Evolutionary conservation across 2,329 filamentous ascomycete genomes (phyloP).

Genomic region (Sporothrix protearum): DNA sequence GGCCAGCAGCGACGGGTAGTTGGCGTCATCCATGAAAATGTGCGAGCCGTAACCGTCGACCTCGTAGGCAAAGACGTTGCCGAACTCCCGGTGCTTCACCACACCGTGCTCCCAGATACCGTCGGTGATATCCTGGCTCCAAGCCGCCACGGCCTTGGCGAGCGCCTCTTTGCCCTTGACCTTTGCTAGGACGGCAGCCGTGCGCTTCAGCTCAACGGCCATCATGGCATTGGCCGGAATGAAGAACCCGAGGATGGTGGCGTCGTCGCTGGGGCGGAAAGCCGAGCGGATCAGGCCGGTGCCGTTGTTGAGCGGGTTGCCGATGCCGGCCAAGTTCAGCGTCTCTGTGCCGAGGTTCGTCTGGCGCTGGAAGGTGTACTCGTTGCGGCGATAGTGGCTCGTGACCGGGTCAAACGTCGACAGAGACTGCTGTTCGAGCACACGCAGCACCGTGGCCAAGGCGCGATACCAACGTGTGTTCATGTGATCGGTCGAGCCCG

Average conservation of each 20-base stretch:
- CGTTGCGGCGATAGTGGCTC: constrained; percentile 63
- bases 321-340: constrained; percentile 72
- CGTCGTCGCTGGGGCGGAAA: constrained; percentile 92
- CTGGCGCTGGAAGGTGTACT: constrained; percentile 80
- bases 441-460: constrained; percentile 66
- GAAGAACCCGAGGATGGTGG: constrained; percentile 89
- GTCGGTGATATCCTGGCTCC: constrained; percentile 62
- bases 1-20: constrained; percentile 75
- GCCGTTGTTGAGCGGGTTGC: constrained; percentile 83
- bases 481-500: constrained; percentile 68
- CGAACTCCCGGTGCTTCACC: constrained; percentile 69
- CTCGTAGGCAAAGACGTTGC: constrained; percentile 80
- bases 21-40: constrained; percentile 87
- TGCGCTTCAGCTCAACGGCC: constrained; percentile 77
- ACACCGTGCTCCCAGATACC: constrained; percentile 85
- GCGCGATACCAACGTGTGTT: constrained; percentile 75
- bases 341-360: constrained; percentile 89
- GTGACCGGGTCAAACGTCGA: constrained; percentile 73
- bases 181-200: constrained; percentile 63
- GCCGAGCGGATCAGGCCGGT: constrained; percentile 87
- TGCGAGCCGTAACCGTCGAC: constrained; percentile 81
- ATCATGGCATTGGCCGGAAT: constrained; percentile 97
- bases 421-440: constrained; percentile 73
- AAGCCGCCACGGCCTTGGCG: constrained; percentile 54
- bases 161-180: constrained; percentile 39